Evolutionary conservation across 2,329 filamentous ascomycete genomes (phyloP).

Genomic region (Talaromyces amestolkiae): DNA sequence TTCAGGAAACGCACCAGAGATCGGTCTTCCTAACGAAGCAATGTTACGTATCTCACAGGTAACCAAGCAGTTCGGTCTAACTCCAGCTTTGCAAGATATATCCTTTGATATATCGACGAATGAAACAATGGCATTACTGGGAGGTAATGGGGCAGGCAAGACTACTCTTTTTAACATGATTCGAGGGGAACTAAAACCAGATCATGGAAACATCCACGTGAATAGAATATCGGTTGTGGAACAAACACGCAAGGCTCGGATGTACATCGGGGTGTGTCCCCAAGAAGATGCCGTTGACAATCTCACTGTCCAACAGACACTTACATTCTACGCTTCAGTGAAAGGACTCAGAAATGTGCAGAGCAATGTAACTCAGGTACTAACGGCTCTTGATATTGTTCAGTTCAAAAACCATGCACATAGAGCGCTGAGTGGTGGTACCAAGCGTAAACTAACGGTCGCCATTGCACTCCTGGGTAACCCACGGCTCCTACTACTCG

Average conservation of each 20-base stretch:
- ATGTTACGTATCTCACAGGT: constrained; percentile 77
- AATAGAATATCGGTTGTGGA: constrained; percentile 73
- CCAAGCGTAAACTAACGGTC: constrained; percentile 86
- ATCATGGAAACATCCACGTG: constrained; percentile 76
- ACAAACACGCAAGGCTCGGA: constrained; percentile 68
- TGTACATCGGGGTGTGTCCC: constrained; percentile 84
- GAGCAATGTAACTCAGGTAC: constrained; percentile 73
- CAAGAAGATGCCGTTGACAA: constrained; percentile 84
- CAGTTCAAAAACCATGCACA: constrained; percentile 73
- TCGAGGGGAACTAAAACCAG: constrained; percentile 78
- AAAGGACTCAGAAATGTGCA: constrained; percentile 73
- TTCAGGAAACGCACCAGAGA: too few relatives aligned
- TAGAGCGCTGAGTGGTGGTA: constrained; percentile 77
- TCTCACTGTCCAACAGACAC: constrained; percentile 85
- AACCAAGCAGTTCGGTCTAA: constrained; percentile 73
- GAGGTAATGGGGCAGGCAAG: constrained; percentile 89
- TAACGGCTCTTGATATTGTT: constrained; percentile 75
- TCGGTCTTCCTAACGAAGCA: constrained; percentile 44
- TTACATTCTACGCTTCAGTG: constrained; percentile 82
- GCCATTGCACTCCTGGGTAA: constrained; percentile 93
- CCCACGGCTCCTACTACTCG: constrained; percentile 78
- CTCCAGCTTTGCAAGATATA: constrained; percentile 81
- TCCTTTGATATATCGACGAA: constrained; percentile 76
- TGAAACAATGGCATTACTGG: constrained; percentile 84
- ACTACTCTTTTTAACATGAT: constrained; percentile 86